A percentile compares a stretch with the other conserved stretches of the same genome.
Conservation (phyloP, 225 moss, liverwort and hornwort species). For the Bryoerythrophyllum caledonicum region DNA sequence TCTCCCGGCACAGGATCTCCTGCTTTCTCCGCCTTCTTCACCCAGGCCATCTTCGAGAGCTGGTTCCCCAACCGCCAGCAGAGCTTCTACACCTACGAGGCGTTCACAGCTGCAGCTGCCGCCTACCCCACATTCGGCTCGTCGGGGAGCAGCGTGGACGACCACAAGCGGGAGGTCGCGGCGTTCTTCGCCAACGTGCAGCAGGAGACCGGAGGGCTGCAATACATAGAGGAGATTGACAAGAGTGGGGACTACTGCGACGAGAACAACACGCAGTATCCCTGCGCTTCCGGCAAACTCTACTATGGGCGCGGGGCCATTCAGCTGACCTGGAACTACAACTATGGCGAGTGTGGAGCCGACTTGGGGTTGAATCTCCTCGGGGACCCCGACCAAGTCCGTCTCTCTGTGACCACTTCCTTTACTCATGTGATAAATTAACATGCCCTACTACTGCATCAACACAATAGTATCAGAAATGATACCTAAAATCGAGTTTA, state of each 20-base stretch:
- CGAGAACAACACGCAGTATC: neutral
- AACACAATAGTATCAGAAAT: too few relatives aligned
- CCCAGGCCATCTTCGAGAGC: too few relatives aligned
- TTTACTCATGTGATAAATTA: too few relatives aligned
- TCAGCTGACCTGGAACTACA: constrained; percentile 57
- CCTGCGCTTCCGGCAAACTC: constrained; percentile 33
- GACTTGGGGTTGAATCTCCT: constrained; percentile 35
- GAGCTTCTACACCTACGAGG: constrained; percentile 28
- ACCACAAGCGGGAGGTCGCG: constrained; percentile 47
- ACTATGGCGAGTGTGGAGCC: constrained; percentile 44
- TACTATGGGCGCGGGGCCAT: constrained; percentile 62
- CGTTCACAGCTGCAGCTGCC: constrained; percentile 21
- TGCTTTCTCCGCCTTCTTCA: too few relatives aligned
- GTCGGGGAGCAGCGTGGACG: constrained; percentile 13
- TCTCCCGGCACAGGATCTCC: too few relatives aligned
- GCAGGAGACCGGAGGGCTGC: constrained; percentile 35
- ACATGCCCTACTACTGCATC: too few relatives aligned
- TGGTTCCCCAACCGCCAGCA: too few relatives aligned
- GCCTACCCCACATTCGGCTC: constrained; percentile 26
- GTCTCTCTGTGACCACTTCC: too few relatives aligned
- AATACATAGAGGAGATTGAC: neutral
- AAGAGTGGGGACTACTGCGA: constrained; percentile 12
- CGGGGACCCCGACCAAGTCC: constrained; percentile 32
- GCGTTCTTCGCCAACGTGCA: constrained; percentile 45
- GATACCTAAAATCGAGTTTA: too few relatives aligned